A percentile compares a stretch with the other conserved stretches of the same genome.
These are phyloP conservation scores for Sugiyamaella chiloensis DNA, from an alignment of 805 yeast genomes.

Conservation along the genomic window DNA sequence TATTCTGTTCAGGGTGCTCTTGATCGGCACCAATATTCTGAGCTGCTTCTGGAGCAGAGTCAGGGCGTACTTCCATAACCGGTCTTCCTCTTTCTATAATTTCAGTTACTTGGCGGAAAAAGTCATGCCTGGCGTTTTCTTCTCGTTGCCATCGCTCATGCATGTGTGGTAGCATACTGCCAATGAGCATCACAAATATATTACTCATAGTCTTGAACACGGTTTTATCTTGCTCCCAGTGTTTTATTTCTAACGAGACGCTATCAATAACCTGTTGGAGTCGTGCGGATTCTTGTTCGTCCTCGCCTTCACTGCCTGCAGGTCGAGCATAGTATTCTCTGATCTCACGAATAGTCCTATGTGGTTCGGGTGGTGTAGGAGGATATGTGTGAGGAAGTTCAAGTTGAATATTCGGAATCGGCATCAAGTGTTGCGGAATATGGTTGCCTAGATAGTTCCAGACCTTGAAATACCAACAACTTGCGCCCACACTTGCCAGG, in stretches of 20 bases:
- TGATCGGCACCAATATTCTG: too few species aligned
- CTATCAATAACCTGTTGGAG: too few species aligned
- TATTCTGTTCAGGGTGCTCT: too few species aligned
- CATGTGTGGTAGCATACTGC: constrained; percentile 20
- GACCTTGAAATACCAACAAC: neutral
- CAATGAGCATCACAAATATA: constrained; percentile 11
- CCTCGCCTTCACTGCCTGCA: too few species aligned
- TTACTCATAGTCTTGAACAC: neutral
- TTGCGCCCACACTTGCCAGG: neutral
- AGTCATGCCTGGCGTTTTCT: constrained; percentile 4
- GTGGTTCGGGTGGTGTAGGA: neutral
- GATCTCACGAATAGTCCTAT: neutral
- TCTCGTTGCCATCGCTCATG: constrained; percentile 20
- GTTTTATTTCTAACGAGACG: too few species aligned
- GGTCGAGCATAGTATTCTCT: neutral
- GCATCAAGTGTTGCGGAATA: neutral
- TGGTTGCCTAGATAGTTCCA: too few species aligned
- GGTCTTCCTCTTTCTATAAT: too few species aligned
- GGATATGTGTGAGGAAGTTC: neutral
- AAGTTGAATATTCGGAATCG: neutral
- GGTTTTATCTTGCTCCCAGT: neutral
- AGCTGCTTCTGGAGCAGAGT: too few species aligned
- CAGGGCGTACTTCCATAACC: too few species aligned
- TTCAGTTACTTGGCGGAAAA: neutral
- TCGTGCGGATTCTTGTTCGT: too few species aligned